phyloP scores from a whole-genome alignment of 176 grass and related monocot species.

The Oryza glaberrima region DNA sequence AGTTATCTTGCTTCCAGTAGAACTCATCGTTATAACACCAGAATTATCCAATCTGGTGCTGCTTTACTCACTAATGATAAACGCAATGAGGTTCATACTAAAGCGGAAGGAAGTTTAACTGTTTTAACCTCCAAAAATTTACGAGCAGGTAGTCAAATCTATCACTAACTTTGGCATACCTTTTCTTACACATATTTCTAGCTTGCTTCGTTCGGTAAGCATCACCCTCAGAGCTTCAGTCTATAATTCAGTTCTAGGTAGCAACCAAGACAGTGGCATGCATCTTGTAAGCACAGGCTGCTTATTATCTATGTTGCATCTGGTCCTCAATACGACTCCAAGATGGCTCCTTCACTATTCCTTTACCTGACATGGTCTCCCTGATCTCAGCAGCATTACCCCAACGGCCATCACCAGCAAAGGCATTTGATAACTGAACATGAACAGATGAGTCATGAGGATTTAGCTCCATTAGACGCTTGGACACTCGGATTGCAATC shows the following conservation, averaged over 20 bases:
- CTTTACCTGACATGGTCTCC: conserved; percentile 34
- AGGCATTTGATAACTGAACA: conserved; percentile 51
- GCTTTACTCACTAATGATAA: background rate
- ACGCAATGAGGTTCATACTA: no score
- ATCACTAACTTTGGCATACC: background rate
- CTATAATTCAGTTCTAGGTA: background rate
- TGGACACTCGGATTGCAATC: conserved; percentile 13
- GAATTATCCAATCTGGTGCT: background rate
- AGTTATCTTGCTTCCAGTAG: no score
- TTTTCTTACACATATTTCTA: background rate
- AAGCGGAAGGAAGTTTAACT: background rate
- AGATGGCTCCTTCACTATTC: conserved; percentile 33
- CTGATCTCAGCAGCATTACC: conserved; percentile 39
- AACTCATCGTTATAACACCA: no score
- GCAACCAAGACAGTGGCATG: background rate
- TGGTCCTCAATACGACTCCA: conserved; percentile 41
- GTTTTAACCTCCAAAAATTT: background rate
- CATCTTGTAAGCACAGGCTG: background rate
- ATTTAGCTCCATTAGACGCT: conserved; percentile 34
- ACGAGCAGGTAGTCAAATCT: background rate
- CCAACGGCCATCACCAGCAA: conserved; percentile 49
- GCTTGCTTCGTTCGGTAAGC: background rate
- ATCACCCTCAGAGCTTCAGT: background rate
- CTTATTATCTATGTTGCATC: background rate
- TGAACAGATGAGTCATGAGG: conserved; percentile 45